phyloP scores from a whole-genome alignment of 2,329 filamentous ascomycete genomes.

The Helminthosporium solani region DNA sequence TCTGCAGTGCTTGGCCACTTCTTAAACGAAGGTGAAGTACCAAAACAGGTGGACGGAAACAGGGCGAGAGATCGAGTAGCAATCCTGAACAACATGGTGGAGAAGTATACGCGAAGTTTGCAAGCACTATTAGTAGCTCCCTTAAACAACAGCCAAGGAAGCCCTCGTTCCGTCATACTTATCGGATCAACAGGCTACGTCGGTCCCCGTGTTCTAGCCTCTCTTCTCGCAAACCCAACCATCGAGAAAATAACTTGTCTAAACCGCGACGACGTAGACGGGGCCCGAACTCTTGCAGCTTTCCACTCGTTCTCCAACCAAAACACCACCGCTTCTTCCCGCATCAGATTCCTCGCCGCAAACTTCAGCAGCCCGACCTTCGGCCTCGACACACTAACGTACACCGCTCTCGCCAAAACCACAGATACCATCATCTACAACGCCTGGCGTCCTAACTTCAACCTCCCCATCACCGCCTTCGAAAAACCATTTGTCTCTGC shows the following conservation, averaged over 20 bases:
- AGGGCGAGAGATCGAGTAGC: background rate
- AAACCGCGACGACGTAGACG: slow-evolving; percentile 12
- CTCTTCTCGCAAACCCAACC: slow-evolving; percentile 6
- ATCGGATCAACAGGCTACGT: slow-evolving; percentile 19
- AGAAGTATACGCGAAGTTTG: slow-evolving; percentile 6
- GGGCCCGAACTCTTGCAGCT: slow-evolving; percentile 4
- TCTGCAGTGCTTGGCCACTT: slow-evolving; percentile 7
- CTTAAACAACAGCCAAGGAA: background rate
- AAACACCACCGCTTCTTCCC: background rate
- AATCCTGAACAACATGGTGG: slow-evolving; percentile 6
- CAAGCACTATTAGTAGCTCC: background rate
- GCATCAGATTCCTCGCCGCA: slow-evolving; percentile 6
- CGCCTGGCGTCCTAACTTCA: slow-evolving; percentile 58
- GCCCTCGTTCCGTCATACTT: slow-evolving; percentile 4
- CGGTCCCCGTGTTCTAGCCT: slow-evolving; percentile 11
- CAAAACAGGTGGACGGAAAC: background rate
- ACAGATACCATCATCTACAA: slow-evolving; percentile 52
- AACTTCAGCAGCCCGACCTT: slow-evolving; percentile 23
- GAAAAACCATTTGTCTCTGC: slow-evolving; percentile 24
- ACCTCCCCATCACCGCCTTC: slow-evolving; percentile 13
- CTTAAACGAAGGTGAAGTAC: slow-evolving; percentile 7
- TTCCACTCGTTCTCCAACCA: background rate
- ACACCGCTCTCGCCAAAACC: slow-evolving; percentile 1
- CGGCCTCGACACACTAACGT: slow-evolving; percentile 36
- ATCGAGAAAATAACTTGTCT: slow-evolving; percentile 16